Conservation (phyloP, 805 yeast genomes). For the Grigorovia humatica region DNA sequence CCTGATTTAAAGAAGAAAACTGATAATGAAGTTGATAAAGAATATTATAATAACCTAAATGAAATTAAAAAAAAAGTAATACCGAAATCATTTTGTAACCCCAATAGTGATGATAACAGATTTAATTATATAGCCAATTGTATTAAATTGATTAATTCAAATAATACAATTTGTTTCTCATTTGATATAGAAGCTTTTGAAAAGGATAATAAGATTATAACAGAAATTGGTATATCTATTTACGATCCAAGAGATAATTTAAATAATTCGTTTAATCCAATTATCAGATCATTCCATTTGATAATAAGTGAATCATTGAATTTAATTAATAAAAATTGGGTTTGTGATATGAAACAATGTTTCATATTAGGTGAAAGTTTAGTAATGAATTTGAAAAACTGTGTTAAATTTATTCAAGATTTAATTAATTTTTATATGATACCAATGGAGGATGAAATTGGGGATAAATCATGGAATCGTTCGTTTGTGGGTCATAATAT, state of each 20-base stretch:
- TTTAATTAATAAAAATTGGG: conserved; percentile 42
- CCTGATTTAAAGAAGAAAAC: background rate
- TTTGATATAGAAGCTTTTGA: conserved; percentile 54
- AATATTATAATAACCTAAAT: conserved; percentile 1
- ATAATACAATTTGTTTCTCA: conserved; percentile 31
- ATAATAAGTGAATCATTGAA: conserved; percentile 35
- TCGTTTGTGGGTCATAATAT: conserved; percentile 53
- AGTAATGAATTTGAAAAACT: conserved; percentile 30
- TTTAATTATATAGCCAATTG: conserved; percentile 14
- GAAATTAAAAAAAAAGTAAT: conserved; percentile 12
- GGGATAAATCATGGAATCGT: conserved; percentile 18
- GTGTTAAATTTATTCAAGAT: conserved; percentile 32
- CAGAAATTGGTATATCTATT: conserved; percentile 49
- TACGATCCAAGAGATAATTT: conserved; percentile 43
- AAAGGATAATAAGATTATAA: conserved; percentile 31
- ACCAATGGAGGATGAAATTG: conserved; percentile 15
- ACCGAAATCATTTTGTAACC: conserved; percentile 17
- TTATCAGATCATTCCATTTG: conserved; percentile 34
- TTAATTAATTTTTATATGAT: conserved; percentile 36
- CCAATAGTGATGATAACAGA: conserved; percentile 11
- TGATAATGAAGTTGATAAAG: background rate
- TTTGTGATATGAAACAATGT: conserved; percentile 42
- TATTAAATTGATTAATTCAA: conserved; percentile 14
- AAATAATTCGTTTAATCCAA: conserved; percentile 30
- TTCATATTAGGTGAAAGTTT: conserved; percentile 43